A percentile compares a stretch with the other conserved stretches of the same genome.
These are phyloP conservation scores for Meyerozyma carpophila DNA, from an alignment of 1,139 yeast species.

Conservation along the genomic window DNA sequence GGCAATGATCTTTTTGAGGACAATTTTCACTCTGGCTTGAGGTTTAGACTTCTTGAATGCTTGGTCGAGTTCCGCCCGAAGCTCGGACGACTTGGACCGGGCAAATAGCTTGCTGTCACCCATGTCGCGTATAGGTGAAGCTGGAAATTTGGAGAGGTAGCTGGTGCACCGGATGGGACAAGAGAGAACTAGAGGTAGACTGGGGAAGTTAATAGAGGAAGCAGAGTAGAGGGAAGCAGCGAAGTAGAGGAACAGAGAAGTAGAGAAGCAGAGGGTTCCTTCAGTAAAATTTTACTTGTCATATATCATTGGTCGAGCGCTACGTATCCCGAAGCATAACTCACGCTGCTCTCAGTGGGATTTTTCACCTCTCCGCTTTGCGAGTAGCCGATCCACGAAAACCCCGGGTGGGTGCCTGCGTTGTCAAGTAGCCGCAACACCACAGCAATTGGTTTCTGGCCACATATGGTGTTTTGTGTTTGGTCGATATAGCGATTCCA, in stretches of 20 bases:
- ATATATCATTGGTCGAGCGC: conserved; percentile 2
- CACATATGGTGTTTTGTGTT: conserved; percentile 92
- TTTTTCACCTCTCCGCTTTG: conserved; percentile 61
- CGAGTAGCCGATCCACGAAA: conserved; percentile 76
- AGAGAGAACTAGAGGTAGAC: neutral
- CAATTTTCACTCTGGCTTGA: conserved; percentile 45
- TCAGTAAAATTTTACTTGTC: neutral
- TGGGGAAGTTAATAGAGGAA: neutral
- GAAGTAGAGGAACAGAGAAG: neutral
- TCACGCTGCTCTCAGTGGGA: conserved; percentile 69
- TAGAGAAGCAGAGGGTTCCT: neutral
- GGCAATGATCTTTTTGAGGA: conserved; percentile 73
- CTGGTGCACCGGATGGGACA: neutral
- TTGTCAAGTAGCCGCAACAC: conserved; percentile 50
- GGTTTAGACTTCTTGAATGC: conserved; percentile 52
- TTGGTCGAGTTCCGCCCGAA: conserved; percentile 50
- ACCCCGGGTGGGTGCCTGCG: conserved; percentile 12
- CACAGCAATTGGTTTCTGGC: conserved; percentile 75
- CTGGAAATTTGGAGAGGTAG: neutral
- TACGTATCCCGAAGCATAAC: conserved; percentile 82
- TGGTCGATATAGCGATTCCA: conserved; percentile 63
- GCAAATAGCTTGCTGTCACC: conserved; percentile 40
- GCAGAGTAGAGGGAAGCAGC: neutral
- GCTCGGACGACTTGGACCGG: conserved; percentile 47
- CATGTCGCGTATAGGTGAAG: conserved; percentile 18